Evolutionary conservation across 257 asterid genomes (phyloP), one percentile per base, ranked within the genome.

Genomic region (Salvia rosmarinus): DNA sequence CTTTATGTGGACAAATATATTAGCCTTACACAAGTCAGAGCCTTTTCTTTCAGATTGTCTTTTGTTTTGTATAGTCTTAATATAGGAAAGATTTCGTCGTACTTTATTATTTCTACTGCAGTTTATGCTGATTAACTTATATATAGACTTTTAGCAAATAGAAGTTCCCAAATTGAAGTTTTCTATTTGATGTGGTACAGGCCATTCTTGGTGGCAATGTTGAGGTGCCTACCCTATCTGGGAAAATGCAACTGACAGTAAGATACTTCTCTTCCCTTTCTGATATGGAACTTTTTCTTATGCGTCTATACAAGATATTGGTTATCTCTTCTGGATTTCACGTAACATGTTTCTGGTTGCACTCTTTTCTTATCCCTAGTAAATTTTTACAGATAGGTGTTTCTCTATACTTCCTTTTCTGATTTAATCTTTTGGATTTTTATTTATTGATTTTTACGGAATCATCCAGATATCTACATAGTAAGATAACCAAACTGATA

Each of bases 151-250:
- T 40, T 58, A 68, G 46, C 63, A n/a, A 74, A 32, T 30, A 13
- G 57, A 28, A 30, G 23, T n/a, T 43, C 42, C 50, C 20, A 37
- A 25, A 51, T 63, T 44, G 47, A 65, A 63, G 16, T 76, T 50
- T 59, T 42, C 28, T 73, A 19, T 68, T 76, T 70, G 47, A 40
- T 64, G 55, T 60, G 21, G 51, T 12, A 78, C 87, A 94, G 97
- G 98, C 98, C 63, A 84, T 91, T 73, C 97, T 94, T 87, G 98
- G 97, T 73, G 98, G 97, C 73, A 75, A 80, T 69, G 75, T 91
- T 74, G 95, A 86, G 78, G 90, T 94, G 16, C 96, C 96, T 64
- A 90, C 98, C 70, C 82, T 94, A 43, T 78, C 86, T 61, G 97
- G 96, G 79, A 82, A 78, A 81, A 75, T 71, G 65, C 83, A 83